Evolutionary conservation across 1,139 yeast genomes (phyloP).

Genomic region (Lodderomyces parapsilosis): DNA sequence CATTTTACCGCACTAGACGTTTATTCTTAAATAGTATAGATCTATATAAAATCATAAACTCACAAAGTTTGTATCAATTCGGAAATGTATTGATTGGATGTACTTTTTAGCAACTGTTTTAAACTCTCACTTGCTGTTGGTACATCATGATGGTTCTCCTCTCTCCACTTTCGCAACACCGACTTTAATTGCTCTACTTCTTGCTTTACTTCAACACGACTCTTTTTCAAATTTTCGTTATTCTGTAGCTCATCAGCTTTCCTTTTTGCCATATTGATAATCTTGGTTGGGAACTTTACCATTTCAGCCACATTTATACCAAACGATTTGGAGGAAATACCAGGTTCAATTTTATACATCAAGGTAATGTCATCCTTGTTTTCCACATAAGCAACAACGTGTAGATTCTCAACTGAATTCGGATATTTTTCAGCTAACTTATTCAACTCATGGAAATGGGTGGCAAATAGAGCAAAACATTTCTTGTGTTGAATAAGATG

Average conservation of each 20-base stretch:
- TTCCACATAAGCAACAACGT: constrained; percentile 79
- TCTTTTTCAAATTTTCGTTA: constrained; percentile 39
- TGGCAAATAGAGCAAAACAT: constrained; percentile 88
- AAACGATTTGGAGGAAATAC: constrained; percentile 90
- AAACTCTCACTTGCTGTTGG: constrained; percentile 2
- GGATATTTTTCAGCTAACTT: constrained; percentile 60
- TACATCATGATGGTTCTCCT: constrained; percentile 13
- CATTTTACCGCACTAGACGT: not conserved
- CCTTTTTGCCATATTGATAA: constrained; percentile 90
- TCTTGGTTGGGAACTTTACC: constrained; percentile 86
- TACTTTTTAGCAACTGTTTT: constrained; percentile 3
- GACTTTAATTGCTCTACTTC: constrained; percentile 58
- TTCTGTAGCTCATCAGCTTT: constrained; percentile 88
- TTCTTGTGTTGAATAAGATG: constrained; percentile 67
- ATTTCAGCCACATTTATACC: constrained; percentile 98
- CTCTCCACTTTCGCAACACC: constrained; percentile 62
- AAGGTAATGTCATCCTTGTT: constrained; percentile 72
- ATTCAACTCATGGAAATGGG: constrained; percentile 95
- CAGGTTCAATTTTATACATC: constrained; percentile 87
- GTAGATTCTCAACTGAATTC: constrained; percentile 69
- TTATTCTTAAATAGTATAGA: not conserved
- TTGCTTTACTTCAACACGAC: not conserved
- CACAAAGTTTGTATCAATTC: constrained; percentile 27
- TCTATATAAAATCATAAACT: not conserved
- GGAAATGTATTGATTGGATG: constrained; percentile 36